These are phyloP conservation scores for Trichomonascaceae sp. DNA, from an alignment of 1,139 yeast genomes.

Conservation along the genomic window DNA sequence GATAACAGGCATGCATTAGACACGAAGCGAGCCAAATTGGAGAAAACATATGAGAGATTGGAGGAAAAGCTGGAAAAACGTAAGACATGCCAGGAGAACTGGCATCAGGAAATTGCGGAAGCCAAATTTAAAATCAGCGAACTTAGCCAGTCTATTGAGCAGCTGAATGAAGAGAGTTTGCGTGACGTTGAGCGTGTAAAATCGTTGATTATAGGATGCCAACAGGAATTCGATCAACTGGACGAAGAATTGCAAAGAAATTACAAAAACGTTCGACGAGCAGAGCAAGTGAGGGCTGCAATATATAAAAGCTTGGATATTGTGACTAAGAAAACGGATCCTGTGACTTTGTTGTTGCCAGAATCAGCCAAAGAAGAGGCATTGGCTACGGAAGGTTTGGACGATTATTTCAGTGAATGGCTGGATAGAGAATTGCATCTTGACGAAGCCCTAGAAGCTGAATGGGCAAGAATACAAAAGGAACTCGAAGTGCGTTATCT, in stretches of 20 bases:
- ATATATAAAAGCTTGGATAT: constrained; percentile 18
- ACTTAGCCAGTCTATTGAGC: constrained; percentile 15
- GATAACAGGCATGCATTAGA: constrained; percentile 36
- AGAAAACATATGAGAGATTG: constrained; percentile 21
- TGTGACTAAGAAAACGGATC: constrained; percentile 21
- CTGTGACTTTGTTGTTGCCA: constrained; percentile 20
- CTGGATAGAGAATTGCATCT: constrained; percentile 21
- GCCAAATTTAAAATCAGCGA: constrained; percentile 15
- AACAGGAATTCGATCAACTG: constrained; percentile 28
- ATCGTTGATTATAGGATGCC: constrained; percentile 14
- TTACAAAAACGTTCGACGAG: constrained; percentile 15
- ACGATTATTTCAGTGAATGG: constrained; percentile 17
- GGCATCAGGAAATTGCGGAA: constrained; percentile 21
- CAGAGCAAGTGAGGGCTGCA: constrained; percentile 19
- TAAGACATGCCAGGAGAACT: constrained; percentile 16
- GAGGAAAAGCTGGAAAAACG: constrained; percentile 22
- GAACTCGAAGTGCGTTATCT: constrained; percentile 32
- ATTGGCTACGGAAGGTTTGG: constrained; percentile 19
- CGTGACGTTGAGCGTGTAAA: constrained; percentile 14
- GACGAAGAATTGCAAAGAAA: constrained; percentile 39
- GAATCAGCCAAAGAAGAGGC: constrained; percentile 21
- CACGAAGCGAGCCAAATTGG: constrained; percentile 30
- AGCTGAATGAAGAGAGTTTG: constrained; percentile 13
- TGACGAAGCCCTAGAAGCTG: constrained; percentile 27
- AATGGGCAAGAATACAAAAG: constrained; percentile 31